A percentile compares a stretch with the other conserved stretches of the same genome.
Conservation (phyloP, 495 filamentous ascomycete species). For the Neurospora tetrasperma region DNA sequence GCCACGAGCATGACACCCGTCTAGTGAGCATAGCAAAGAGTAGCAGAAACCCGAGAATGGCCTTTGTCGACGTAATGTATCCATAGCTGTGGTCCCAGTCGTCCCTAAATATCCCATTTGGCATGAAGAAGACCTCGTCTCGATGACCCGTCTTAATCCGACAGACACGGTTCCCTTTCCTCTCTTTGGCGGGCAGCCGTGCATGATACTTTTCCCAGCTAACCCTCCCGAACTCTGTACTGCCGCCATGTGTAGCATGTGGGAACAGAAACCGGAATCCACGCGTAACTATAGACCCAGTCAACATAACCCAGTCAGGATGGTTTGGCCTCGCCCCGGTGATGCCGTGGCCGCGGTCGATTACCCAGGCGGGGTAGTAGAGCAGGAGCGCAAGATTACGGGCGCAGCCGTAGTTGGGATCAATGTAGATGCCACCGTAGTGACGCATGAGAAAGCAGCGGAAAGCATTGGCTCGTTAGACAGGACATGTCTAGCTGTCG, state of each 20-base stretch:
- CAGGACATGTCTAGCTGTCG: slow-evolving; percentile 65
- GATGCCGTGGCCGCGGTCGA: slow-evolving; percentile 64
- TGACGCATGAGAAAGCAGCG: slow-evolving; percentile 75
- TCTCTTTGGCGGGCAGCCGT: neutral
- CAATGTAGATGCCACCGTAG: slow-evolving; percentile 80
- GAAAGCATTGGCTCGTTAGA: slow-evolving; percentile 77
- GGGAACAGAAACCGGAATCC: slow-evolving; percentile 67
- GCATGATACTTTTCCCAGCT: slow-evolving; percentile 63
- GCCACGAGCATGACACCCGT: neutral
- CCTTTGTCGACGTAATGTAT: neutral
- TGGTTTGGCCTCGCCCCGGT: slow-evolving; percentile 73
- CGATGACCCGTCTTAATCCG: slow-evolving; percentile 11
- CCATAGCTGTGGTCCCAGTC: slow-evolving; percentile 19
- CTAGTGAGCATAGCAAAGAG: too few relatives aligned
- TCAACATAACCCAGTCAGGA: slow-evolving; percentile 68
- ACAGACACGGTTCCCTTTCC: neutral
- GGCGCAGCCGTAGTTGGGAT: slow-evolving; percentile 77
- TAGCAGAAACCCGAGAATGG: neutral
- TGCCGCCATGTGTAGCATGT: slow-evolving; percentile 78
- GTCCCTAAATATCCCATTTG: slow-evolving; percentile 21
- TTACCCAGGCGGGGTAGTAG: slow-evolving; percentile 71
- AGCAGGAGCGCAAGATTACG: slow-evolving; percentile 70
- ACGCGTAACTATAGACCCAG: slow-evolving; percentile 58
- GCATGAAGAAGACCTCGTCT: slow-evolving; percentile 29
- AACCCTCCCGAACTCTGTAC: slow-evolving; percentile 69